phyloP scores from a whole-genome alignment of 2,329 filamentous ascomycete genomes.

The Aquanectria penicillioides region DNA sequence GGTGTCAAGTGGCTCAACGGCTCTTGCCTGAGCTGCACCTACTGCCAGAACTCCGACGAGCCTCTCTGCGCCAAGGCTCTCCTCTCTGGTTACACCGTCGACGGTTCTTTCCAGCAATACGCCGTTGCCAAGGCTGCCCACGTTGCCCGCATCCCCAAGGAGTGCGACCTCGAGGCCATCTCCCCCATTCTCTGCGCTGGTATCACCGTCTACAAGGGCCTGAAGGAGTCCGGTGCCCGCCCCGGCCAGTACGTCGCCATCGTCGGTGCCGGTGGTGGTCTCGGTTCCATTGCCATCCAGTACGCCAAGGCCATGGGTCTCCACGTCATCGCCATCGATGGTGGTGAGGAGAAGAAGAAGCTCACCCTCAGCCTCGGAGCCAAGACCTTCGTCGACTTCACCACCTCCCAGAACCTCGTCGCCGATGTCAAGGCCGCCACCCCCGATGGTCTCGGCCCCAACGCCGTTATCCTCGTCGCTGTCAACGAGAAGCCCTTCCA shows the following conservation, averaged over 20 bases:
- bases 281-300: constrained; percentile 82
- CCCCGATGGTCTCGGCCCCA: constrained; percentile 82
- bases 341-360: constrained; percentile 80
- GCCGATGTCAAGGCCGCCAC: constrained; percentile 86
- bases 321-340: constrained; percentile 82
- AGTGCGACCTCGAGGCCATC: constrained; percentile 78
- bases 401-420: constrained; percentile 78
- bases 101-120: constrained; percentile 95
- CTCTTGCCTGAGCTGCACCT: constrained; percentile 83
- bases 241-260: constrained; percentile 85
- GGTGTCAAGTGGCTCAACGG: constrained; percentile 96
- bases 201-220: constrained; percentile 90
- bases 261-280: constrained; percentile 85
- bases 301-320: constrained; percentile 94
- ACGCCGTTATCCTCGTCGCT: constrained; percentile 87
- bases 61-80: constrained; percentile 79
- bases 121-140: constrained; percentile 87
- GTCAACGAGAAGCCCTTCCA: constrained; percentile 94
- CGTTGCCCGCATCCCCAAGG: constrained; percentile 83
- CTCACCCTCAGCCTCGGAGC: constrained; percentile 79
- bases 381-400: constrained; percentile 82
- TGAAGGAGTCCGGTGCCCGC: constrained; percentile 81
- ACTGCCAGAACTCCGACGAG: constrained; percentile 84
- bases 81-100: constrained; percentile 91
- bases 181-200: constrained; percentile 86